Evolutionary conservation across 306 rosid species (phyloP).

Genomic region (Cyamopsis tetragonoloba): DNA sequence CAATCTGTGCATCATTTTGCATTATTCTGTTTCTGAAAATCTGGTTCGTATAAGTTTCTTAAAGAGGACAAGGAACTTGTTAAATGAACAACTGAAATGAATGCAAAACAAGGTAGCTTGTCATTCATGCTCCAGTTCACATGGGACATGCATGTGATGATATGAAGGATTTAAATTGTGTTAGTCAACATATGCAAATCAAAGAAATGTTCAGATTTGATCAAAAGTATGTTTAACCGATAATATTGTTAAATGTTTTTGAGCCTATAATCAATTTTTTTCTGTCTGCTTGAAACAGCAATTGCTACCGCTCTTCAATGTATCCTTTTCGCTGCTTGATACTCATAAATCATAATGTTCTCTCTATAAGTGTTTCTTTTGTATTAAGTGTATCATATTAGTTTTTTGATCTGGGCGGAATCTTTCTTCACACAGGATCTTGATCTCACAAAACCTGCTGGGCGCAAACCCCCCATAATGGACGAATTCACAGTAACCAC

Average conservation of each 20-base stretch:
- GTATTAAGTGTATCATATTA: background rate
- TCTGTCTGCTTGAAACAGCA: background rate
- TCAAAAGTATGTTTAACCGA: background rate
- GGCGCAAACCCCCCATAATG: background rate
- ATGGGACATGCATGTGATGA: no score
- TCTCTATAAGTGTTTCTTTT: background rate
- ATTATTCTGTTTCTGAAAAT: no score
- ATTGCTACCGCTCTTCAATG: background rate
- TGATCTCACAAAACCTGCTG: conserved; percentile 44
- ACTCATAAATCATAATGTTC: background rate
- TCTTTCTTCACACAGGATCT: conserved; percentile 35
- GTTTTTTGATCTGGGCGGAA: conserved; percentile 16
- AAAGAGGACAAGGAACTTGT: background rate
- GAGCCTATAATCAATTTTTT: background rate
- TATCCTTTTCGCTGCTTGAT: background rate
- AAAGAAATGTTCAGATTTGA: background rate
- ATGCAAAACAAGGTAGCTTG: no score
- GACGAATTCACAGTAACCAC: conserved; percentile 34
- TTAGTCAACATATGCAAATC: background rate
- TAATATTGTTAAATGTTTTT: background rate
- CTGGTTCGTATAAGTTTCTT: no score
- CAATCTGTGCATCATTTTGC: no score
- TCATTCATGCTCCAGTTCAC: no score
- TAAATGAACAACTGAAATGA: background rate
- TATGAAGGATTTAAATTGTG: conserved; percentile 7